These are phyloP conservation scores for Tetrahymena borealis DNA, from an alignment of 73 alveolate species.

Conservation along the genomic window DNA sequence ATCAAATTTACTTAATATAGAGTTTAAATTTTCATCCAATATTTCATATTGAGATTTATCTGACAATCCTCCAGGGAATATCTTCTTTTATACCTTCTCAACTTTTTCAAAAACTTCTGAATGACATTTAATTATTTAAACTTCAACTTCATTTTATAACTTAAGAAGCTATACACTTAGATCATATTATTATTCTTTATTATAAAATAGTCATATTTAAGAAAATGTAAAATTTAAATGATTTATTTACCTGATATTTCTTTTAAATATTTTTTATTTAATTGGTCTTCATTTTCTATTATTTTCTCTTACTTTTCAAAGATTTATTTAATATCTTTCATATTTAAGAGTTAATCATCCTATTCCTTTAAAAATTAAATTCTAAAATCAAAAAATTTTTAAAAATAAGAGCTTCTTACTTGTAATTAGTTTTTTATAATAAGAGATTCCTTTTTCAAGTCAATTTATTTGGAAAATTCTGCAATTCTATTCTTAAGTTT, in stretches of 20 bases:
- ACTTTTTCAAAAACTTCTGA: not conserved
- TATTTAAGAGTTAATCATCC: no score
- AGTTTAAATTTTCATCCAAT: not conserved
- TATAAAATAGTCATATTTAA: not conserved
- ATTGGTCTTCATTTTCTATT: not conserved
- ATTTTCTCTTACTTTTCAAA: not conserved
- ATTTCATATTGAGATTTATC: not conserved
- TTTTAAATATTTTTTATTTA: not conserved
- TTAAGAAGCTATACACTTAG: not conserved
- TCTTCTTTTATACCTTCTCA: not conserved
- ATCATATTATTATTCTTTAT: not conserved
- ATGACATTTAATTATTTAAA: not conserved
- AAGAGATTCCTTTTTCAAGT: not conserved
- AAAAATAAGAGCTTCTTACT: not conserved
- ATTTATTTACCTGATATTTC: not conserved
- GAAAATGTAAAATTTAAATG: not conserved
- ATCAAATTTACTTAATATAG: not conserved
- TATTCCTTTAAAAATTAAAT: not conserved
- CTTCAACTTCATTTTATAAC: not conserved
- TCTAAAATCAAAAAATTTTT: not conserved
- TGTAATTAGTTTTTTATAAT: not conserved
- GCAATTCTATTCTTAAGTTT: not conserved
- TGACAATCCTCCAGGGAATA: not conserved
- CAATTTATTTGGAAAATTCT: not conserved
- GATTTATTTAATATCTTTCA: not conserved